A percentile compares a stretch with the other conserved stretches of the same genome.
Conservation (phyloP, 2,329 filamentous ascomycete species). For the Ophiostoma sp. region DNA sequence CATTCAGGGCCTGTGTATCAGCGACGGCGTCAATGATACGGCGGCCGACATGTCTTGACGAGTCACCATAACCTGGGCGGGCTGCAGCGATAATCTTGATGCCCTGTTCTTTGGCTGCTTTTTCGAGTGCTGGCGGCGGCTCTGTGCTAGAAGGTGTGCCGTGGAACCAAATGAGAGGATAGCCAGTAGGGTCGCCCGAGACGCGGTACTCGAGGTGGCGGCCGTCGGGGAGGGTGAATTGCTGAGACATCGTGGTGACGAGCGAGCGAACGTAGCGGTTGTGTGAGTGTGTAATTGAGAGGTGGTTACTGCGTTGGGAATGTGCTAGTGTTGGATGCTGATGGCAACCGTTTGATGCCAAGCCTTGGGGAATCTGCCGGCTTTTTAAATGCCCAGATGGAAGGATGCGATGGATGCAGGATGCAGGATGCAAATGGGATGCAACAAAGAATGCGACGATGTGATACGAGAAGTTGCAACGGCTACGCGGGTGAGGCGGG, state of each 20-base stretch:
- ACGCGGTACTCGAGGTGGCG: neutral
- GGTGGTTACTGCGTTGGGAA: too few species aligned
- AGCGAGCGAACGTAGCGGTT: neutral
- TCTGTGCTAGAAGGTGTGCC: constrained; percentile 9
- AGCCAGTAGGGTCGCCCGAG: neutral
- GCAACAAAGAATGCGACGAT: too few species aligned
- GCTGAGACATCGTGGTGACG: neutral
- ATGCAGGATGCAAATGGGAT: neutral
- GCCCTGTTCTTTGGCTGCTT: neutral
- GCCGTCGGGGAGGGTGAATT: constrained; percentile 4
- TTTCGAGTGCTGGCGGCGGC: neutral
- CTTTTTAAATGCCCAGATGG: neutral
- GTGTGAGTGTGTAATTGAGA: neutral
- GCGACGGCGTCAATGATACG: neutral
- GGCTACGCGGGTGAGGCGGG: too few species aligned
- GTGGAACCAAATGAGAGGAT: constrained; percentile 17
- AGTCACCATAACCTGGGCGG: constrained; percentile 1
- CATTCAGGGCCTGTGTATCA: neutral
- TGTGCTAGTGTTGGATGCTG: too few species aligned
- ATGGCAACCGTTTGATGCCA: neutral
- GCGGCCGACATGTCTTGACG: neutral
- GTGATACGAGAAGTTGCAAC: too few species aligned
- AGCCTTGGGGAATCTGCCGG: neutral
- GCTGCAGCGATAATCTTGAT: constrained; percentile 7
- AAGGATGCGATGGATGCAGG: neutral